Evolutionary conservation across 1,284 basidiomycete genomes (phyloP), one percentile per base, ranked within the genome.

Genomic region (Ceratobasidium theobromae): DNA sequence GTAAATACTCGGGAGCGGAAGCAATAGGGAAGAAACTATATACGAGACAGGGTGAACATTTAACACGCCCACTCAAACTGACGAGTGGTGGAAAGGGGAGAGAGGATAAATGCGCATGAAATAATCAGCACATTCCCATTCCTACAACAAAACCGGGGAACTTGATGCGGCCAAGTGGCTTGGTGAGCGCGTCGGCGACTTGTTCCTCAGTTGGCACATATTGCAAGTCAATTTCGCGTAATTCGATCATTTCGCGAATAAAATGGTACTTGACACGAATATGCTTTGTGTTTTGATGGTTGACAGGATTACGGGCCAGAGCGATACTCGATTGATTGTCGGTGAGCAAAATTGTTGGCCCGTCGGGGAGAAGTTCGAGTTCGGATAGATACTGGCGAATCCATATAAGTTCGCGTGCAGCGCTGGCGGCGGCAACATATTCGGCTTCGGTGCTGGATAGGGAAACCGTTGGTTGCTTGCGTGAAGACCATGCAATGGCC

Each of bases 241-340:
- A 48, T n/a, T 70, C 66, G 12, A 79, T 76, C 25, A 66, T 60
- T 21, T 76, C 73, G 0, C 74, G 69, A 14, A 75, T 45, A 23
- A 67, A 70, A 57, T 75, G 76, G 53, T 72, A 67, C 3, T 53
- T 38, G 32, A 74, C 65, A 38, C 74, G 71, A 41, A 77, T 75
- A 67, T 77, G 76, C 62, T 75, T 75, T 38, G 72, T 64, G 2
- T 69, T 51, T 1, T 62, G 21, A 51, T 72, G 70, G 16, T 30
- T 45, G 4, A 68, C 57, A 2, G 74, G 73, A 35, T 74, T 73
- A 8, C 70, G 43, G n/a, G 71, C 65, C 1, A 76, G 27, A 16
- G 52, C 33, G 28, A 76, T 69, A 11, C 69, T 67, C 1, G 69
- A 58, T n/a, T 71, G 52, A 66, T 75, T 76, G 68, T 76, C 73